Evolutionary conservation across 2,329 filamentous ascomycete species (phyloP).

Genomic region (Eurotiales sp.): DNA sequence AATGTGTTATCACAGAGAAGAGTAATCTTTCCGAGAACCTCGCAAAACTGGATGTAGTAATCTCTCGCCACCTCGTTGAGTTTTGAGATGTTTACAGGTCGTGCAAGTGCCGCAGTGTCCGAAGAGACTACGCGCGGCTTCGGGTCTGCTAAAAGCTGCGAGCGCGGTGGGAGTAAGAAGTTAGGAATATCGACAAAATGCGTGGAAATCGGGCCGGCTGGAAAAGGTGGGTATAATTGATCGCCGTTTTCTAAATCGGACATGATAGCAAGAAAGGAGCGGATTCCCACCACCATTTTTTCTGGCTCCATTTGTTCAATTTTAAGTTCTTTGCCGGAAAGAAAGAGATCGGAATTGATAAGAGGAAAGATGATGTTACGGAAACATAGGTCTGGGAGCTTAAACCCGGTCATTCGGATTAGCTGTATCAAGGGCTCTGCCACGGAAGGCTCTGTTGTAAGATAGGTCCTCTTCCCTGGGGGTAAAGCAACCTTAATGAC

Average conservation of each 20-base stretch:
- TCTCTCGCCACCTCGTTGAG: slow-evolving; percentile 75
- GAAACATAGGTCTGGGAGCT: slow-evolving; percentile 90
- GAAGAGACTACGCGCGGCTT: slow-evolving; percentile 25
- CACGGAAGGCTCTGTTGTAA: slow-evolving; percentile 78
- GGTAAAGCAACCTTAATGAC: slow-evolving; percentile 81
- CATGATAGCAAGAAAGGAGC: slow-evolving; percentile 90
- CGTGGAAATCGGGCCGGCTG: slow-evolving; percentile 54
- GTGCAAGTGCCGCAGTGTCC: slow-evolving; percentile 31
- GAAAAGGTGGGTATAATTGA: slow-evolving; percentile 75
- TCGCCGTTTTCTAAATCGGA: slow-evolving; percentile 84
- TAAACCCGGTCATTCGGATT: slow-evolving; percentile 90
- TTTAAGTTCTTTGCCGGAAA: slow-evolving; percentile 69
- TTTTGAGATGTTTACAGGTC: slow-evolving; percentile 56
- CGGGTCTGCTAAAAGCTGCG: slow-evolving; percentile 36
- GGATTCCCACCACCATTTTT: slow-evolving; percentile 93
- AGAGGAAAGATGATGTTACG: slow-evolving; percentile 89
- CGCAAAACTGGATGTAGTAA: slow-evolving; percentile 87
- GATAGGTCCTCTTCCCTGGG: slow-evolving; percentile 70
- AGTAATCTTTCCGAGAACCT: slow-evolving; percentile 92
- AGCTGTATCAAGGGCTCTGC: slow-evolving; percentile 89
- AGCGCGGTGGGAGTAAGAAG: slow-evolving; percentile 32
- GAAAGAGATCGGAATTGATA: slow-evolving; percentile 87
- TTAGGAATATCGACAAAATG: slow-evolving; percentile 33
- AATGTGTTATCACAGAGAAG: slow-evolving; percentile 96
- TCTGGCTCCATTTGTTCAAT: slow-evolving; percentile 95